Conservation (phyloP, 768 basidiomycete species). For the Collybiopsis luxurians region DNA sequence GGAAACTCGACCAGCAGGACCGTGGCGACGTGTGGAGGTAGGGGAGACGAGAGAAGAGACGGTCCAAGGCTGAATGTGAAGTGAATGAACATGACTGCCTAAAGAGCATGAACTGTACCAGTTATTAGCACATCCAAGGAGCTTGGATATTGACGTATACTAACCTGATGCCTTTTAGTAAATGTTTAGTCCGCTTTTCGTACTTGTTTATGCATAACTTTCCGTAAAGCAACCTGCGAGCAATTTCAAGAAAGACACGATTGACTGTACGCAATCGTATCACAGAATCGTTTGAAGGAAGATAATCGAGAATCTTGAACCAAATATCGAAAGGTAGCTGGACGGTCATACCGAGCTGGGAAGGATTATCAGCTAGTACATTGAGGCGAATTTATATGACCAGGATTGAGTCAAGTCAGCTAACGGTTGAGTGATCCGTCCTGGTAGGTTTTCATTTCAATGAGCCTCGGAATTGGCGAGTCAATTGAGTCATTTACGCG, state of each 20-base stretch:
- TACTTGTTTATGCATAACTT: slow-evolving; percentile 20
- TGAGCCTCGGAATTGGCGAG: no score
- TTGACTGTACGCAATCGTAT: slow-evolving; percentile 22
- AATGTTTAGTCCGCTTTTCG: slow-evolving; percentile 26
- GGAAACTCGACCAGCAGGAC: not conserved
- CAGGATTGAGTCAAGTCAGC: no score
- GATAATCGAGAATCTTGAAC: slow-evolving; percentile 23
- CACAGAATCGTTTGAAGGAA: slow-evolving; percentile 21
- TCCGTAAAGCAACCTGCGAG: slow-evolving; percentile 22
- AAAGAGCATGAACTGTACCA: slow-evolving; percentile 23
- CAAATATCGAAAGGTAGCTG: slow-evolving; percentile 24
- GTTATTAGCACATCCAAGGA: not conserved
- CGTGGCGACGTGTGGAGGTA: not conserved
- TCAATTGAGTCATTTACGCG: no score
- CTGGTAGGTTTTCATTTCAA: no score
- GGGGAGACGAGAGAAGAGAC: slow-evolving; percentile 13
- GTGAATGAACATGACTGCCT: slow-evolving; percentile 27
- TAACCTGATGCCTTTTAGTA: slow-evolving; percentile 21
- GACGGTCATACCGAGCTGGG: not conserved
- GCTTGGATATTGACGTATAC: slow-evolving; percentile 19
- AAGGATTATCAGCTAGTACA: no score
- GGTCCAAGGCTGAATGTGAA: slow-evolving; percentile 40
- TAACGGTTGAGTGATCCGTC: no score
- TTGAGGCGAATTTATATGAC: no score
- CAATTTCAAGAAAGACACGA: slow-evolving; percentile 25